phyloP scores from a whole-genome alignment of 257 asterid species.

The Anisodus acutangulus region DNA sequence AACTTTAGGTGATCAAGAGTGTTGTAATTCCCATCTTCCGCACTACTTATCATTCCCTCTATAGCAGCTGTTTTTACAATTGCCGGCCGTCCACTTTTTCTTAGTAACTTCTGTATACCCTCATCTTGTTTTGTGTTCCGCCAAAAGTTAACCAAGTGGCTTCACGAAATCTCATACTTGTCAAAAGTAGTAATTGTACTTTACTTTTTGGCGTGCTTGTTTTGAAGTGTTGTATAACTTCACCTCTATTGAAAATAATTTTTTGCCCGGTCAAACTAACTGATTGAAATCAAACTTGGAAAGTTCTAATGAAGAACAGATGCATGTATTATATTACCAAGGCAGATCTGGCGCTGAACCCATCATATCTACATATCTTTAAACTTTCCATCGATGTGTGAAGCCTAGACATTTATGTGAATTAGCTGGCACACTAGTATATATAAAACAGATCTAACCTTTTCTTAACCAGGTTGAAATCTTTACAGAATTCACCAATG shows the following conservation, averaged over 20 bases:
- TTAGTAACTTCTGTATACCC: neutral
- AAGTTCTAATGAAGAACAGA: neutral
- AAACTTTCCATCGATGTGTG: neutral
- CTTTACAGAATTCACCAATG: conserved; percentile 4
- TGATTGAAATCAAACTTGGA: neutral
- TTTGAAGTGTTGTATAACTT: neutral
- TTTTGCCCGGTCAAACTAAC: neutral
- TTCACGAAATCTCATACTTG: neutral
- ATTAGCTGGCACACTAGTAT: neutral
- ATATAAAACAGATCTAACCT: conserved; percentile 7
- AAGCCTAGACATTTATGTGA: conserved; percentile 9
- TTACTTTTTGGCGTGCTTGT: conserved; percentile 5
- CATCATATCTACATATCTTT: neutral
- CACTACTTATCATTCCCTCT: neutral
- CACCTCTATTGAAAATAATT: neutral
- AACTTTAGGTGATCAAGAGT: neutral
- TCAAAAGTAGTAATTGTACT: neutral
- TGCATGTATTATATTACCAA: conserved; percentile 10
- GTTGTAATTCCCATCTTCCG: neutral
- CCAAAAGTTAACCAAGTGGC: neutral
- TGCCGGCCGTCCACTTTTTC: neutral
- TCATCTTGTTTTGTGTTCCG: neutral
- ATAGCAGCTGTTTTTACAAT: neutral
- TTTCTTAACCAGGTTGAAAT: neutral
- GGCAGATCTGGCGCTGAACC: neutral